phyloP scores from a whole-genome alignment of 768 basidiomycete species.

The Podaxis sp. region DNA sequence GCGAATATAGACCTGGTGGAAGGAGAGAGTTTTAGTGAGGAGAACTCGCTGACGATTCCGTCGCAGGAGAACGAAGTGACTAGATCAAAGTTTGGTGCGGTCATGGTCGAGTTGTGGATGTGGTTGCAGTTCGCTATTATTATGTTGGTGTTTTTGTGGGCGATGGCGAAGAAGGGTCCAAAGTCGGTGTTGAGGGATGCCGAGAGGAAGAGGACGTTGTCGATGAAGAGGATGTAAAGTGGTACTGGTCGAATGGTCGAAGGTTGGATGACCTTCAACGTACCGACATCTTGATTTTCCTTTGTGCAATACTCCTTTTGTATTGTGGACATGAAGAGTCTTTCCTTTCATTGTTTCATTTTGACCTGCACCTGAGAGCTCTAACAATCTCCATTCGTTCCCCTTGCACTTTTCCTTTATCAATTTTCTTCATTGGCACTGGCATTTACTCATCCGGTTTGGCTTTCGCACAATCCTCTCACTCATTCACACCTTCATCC shows the following conservation, averaged over 20 bases:
- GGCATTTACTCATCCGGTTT: background rate
- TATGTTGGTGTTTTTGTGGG: constrained; percentile 72
- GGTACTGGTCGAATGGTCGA: constrained; percentile 4
- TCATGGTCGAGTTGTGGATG: constrained; percentile 75
- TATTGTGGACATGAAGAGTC: background rate
- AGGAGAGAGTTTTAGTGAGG: constrained; percentile 4
- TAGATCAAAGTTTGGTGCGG: constrained; percentile 25
- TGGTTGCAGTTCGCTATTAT: constrained; percentile 81
- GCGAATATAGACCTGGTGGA: background rate
- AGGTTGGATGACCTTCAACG: background rate
- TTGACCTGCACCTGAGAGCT: background rate
- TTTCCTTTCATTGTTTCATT: background rate
- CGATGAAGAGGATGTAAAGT: constrained; percentile 8
- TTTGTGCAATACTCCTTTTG: background rate
- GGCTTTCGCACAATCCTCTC: background rate
- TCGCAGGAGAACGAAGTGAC: constrained; percentile 15
- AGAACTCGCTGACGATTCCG: background rate
- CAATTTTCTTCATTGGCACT: background rate
- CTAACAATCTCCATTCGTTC: background rate
- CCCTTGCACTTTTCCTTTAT: background rate
- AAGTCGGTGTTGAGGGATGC: constrained; percentile 56
- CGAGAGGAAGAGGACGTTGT: constrained; percentile 19
- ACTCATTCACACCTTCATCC: background rate
- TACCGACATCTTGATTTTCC: constrained; percentile 2
- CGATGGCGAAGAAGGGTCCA: constrained; percentile 76